These are phyloP conservation scores for Helicocarpus griseus DNA, from an alignment of 2,329 filamentous ascomycete genomes.

Conservation along the genomic window DNA sequence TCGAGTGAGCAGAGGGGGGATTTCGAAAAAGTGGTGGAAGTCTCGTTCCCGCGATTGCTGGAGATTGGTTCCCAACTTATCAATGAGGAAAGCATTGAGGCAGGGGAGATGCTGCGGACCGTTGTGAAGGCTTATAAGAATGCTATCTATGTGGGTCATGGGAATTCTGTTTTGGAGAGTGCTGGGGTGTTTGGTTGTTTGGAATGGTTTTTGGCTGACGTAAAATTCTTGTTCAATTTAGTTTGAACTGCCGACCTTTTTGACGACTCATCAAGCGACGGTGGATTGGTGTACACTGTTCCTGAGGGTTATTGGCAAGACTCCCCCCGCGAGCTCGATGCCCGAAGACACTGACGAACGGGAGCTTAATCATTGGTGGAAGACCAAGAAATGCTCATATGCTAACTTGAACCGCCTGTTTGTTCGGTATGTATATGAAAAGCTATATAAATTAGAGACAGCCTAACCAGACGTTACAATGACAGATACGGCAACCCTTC, in stretches of 20 bases:
- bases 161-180: background rate
- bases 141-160: slow-evolving; percentile 69
- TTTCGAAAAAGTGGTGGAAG: slow-evolving; percentile 88
- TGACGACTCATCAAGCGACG: slow-evolving; percentile 73
- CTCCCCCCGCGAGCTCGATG: slow-evolving; percentile 69
- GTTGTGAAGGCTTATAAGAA: slow-evolving; percentile 97
- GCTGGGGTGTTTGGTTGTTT: background rate
- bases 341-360: slow-evolving; percentile 71
- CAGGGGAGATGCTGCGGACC: slow-evolving; percentile 90
- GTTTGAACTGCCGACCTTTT: slow-evolving; percentile 73
- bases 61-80: slow-evolving; percentile 81
- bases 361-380: slow-evolving; percentile 97
- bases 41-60: slow-evolving; percentile 79
- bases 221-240: slow-evolving; percentile 26
- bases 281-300: slow-evolving; percentile 96
- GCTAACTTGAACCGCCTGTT: slow-evolving; percentile 95
- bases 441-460: background rate
- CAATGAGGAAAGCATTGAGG: slow-evolving; percentile 84
- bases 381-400: slow-evolving; percentile 99
- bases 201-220: background rate
- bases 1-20: slow-evolving; percentile 69
- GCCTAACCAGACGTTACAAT: background rate
- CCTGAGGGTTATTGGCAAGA: slow-evolving; percentile 77
- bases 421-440: slow-evolving; percentile 55
- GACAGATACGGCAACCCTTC: slow-evolving; percentile 79